Percentiles rank a stretch among this genome's conserved stretches.
phyloP scores from a whole-genome alignment of 306 rosid genomes.

The Medicago lupulina region DNA sequence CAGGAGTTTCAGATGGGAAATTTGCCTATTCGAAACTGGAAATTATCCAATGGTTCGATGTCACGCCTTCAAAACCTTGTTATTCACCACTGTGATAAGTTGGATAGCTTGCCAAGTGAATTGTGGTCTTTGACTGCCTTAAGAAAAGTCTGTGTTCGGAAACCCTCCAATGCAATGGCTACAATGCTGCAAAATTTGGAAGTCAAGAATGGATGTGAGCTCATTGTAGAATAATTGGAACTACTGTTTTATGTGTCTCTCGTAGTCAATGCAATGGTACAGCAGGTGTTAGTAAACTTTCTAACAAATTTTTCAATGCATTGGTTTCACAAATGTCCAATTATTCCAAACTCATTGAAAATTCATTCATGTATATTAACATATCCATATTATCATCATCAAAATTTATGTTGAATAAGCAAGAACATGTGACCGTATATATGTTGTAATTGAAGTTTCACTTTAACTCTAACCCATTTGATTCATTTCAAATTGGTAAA shows the following conservation, averaged over 20 bases:
- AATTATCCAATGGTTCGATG: constrained; percentile 34
- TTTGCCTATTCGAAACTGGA: background rate
- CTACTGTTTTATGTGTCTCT: background rate
- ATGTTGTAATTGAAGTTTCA: no score
- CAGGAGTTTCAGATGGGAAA: background rate
- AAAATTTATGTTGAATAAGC: no score
- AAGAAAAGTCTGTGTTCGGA: background rate
- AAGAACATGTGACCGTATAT: no score
- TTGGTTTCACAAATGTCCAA: no score
- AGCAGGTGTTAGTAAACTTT: no score
- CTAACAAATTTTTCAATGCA: no score
- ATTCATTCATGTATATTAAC: no score
- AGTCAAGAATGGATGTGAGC: constrained; percentile 13
- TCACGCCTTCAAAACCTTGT: background rate
- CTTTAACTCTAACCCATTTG: no score
- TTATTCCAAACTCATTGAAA: no score
- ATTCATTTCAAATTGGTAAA: no score
- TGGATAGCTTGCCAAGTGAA: constrained; percentile 34
- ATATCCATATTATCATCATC: no score
- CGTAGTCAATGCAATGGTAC: no score
- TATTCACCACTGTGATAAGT: accelerated
- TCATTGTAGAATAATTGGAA: constrained; percentile 12
- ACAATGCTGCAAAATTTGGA: background rate
- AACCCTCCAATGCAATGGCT: constrained; percentile 1
- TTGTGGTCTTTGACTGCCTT: constrained; percentile 29